A percentile compares a stretch with the other conserved stretches of the same genome.
phyloP scores from a whole-genome alignment of 2,329 filamentous ascomycete genomes.

The Penicillium sp. region DNA sequence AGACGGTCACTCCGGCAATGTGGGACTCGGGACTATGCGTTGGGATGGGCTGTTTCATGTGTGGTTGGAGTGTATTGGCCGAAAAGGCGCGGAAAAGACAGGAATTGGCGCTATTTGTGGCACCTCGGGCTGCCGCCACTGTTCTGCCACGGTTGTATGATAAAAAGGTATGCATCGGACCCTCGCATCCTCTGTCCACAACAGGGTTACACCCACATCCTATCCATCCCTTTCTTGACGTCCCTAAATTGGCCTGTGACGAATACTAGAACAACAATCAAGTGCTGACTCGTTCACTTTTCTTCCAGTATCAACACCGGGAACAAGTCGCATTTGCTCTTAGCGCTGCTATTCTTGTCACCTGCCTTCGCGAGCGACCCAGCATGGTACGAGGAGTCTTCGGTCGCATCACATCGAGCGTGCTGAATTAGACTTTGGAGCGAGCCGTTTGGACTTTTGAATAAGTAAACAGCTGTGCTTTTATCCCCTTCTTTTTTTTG shows the following conservation, averaged over 20 bases:
- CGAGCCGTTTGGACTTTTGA: background rate
- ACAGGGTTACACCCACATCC: slow-evolving; percentile 23
- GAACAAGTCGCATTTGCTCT: slow-evolving; percentile 67
- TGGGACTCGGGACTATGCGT: slow-evolving; percentile 67
- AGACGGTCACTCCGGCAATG: slow-evolving; percentile 55
- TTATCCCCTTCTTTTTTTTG: background rate
- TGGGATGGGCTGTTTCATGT: slow-evolving; percentile 69
- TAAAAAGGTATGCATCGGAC: slow-evolving; percentile 38
- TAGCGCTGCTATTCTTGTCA: slow-evolving; percentile 70
- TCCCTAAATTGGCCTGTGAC: slow-evolving; percentile 9
- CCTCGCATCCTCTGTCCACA: slow-evolving; percentile 13
- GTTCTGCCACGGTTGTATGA: slow-evolving; percentile 71
- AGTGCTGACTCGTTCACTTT: slow-evolving; percentile 21
- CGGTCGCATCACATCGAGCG: slow-evolving; percentile 53
- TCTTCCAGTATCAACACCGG: slow-evolving; percentile 62
- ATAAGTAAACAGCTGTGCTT: background rate
- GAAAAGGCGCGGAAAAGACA: slow-evolving; percentile 67
- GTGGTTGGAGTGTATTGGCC: slow-evolving; percentile 78
- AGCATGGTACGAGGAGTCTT: slow-evolving; percentile 67
- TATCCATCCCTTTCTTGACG: slow-evolving; percentile 4
- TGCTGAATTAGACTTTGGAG: slow-evolving; percentile 24
- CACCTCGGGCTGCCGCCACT: slow-evolving; percentile 74
- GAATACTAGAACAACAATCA: slow-evolving; percentile 9
- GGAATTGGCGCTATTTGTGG: slow-evolving; percentile 79
- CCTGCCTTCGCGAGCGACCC: slow-evolving; percentile 64